A percentile compares a stretch with the other conserved stretches of the same genome.
Evolutionary conservation across 2,329 filamentous ascomycete species (phyloP).

Genomic region (Sporothrix globosa): DNA sequence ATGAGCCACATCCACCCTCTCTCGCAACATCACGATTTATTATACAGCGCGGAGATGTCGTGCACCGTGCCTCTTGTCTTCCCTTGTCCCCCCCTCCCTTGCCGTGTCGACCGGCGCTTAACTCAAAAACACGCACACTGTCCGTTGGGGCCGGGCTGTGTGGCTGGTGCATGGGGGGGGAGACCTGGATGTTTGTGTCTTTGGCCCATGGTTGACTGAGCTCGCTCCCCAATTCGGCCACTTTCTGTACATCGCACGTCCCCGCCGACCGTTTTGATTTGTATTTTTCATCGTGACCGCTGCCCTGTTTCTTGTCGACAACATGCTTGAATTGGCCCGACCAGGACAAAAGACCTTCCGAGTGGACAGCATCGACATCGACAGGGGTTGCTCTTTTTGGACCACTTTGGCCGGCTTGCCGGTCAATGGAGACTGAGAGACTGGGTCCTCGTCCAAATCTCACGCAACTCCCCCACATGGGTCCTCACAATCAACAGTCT

Average conservation of each 20-base stretch:
- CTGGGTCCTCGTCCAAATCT: background rate
- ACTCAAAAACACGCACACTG: too few relatives aligned
- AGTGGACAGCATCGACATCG: background rate
- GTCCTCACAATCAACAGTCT: slow-evolving; percentile 6
- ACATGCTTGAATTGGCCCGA: background rate
- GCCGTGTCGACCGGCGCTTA: too few relatives aligned
- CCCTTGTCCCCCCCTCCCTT: too few relatives aligned
- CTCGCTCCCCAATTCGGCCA: background rate
- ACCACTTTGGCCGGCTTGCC: too few relatives aligned
- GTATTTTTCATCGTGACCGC: background rate
- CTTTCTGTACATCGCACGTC: background rate
- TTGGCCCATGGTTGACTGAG: background rate
- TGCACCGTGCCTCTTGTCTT: too few relatives aligned
- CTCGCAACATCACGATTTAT: too few relatives aligned
- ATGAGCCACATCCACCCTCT: too few relatives aligned
- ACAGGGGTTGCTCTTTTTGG: slow-evolving; percentile 6
- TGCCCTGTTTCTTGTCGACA: background rate
- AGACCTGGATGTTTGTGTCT: too few relatives aligned
- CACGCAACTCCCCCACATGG: background rate
- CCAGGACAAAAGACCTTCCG: slow-evolving; percentile 8
- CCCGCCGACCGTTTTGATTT: background rate
- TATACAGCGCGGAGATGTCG: too few relatives aligned
- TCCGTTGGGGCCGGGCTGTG: too few relatives aligned
- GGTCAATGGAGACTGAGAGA: too few relatives aligned
- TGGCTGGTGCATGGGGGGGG: background rate